Evolutionary conservation across 148 eudicot genomes (phyloP), one percentile per base, ranked within the genome.

Genomic region (Silene latifolia): DNA sequence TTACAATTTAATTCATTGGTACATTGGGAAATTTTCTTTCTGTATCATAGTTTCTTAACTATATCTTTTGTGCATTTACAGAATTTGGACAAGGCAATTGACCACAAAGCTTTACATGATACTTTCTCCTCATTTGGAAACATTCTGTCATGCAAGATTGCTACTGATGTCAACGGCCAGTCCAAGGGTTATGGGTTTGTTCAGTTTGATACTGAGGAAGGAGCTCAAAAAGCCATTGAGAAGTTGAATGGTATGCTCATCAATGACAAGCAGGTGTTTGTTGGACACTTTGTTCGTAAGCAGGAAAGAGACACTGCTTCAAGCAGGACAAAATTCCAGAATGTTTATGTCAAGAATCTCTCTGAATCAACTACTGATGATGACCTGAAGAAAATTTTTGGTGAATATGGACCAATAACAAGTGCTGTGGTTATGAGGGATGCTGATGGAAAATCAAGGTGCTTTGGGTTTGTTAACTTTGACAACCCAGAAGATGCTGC

Each of bases 181-280:
- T 85, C 90, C 8, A 87, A 82, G 77, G 90, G 90, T 2, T 87
- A 80, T 76, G 90, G 90, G 10, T 87, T 83, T 82, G 90, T 87
- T 47, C 87, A 83, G 60, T 87, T 69, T 76, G 87, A 85, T 2
- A 35, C 15, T 57, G 90, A 85, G 7, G 90, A 85, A 17, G 29
- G 85, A 71, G 90, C 88, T n/a, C 80, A 76, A 44, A 82, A 47
- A 39, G 90, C 90, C n/a, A 87, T 87, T 6, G 77, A 87, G 18
- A 78, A 75, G 77, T 71, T 87, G 44, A 82, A 87, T 78, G 87
- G 88, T 25, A 82, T 82, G 82, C 59, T 80, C 11, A 63, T 87
- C 2, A 78, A 80, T 75, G 90, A 81, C 17, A 87, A 85, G 42
- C 82, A 82, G 73, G 80, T 85, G 7, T 83, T 73, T 80, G 87